Base-by-base conservation (phyloP, 2,329 filamentous ascomycete genomes). In the Xylaria sp. region DNA sequence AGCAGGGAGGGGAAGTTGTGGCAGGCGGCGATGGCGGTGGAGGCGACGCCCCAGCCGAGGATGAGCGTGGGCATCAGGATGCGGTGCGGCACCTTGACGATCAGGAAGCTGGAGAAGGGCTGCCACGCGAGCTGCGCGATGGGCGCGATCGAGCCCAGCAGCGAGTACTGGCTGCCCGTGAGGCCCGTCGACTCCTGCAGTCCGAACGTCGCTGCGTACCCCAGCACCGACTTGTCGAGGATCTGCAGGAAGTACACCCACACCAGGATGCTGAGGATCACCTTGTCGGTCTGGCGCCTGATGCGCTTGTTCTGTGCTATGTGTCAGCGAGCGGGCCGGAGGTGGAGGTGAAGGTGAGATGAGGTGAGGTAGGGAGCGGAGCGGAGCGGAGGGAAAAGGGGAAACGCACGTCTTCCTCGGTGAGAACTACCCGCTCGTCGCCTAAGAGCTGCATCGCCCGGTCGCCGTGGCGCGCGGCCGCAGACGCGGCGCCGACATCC, bases 171-270 rank as follows among this genome's bases (percentile, higher is more conserved):
- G 49, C 85, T 77, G 15, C 85, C 85, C 8, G 81, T 75, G 1
- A 89, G 81, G 40, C 81, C 71, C 0, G 85, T 82, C 69, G 87
- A 84, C 53, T 86, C 77, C 31, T 86, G 81, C 10, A 90, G 77
- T 2, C 86, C 86, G 66, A 89, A 89, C 10, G 89, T 83, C 0
- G 86, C 87, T 2, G 85, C 85, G 67, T 88, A 89, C 2, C 75
- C 70, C 1, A 89, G 77, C 0, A 85, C 86, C 0, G 85, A 82
- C 72, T 89, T 89, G 75, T 89, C 87, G 5, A 88, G 77, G 10
- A 81, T 82, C 65, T 89, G 87, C 0, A 89, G 78, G 68, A 86
- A 88, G 73, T 89, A 89, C 19, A 87, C 84, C 6, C 80, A 79
- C 10, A 88, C 76, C 59, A 89, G 82, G 52, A 81, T 71, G 1